Percentiles rank a stretch among this genome's conserved stretches.
Conservation (phyloP, 2,329 filamentous ascomycete species). For the Trichoderma breve region DNA sequence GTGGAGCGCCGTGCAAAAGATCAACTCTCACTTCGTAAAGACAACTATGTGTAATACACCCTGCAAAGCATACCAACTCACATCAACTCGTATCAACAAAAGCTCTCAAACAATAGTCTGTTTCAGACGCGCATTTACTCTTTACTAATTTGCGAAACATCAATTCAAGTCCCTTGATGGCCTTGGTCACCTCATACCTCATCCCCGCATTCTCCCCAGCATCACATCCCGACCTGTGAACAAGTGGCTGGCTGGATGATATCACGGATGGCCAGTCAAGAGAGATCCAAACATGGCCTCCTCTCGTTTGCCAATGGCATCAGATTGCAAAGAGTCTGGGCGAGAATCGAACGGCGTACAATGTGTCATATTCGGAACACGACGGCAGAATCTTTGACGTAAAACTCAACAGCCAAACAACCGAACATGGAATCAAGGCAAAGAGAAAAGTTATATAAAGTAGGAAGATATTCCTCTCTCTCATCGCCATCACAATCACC, state of each 20-base stretch:
- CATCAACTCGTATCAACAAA: not conserved
- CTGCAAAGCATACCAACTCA: not conserved
- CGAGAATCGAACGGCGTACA: not conserved
- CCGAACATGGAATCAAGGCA: not conserved
- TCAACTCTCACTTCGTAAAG: not conserved
- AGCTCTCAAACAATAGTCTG: not conserved
- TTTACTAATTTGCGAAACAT: not conserved
- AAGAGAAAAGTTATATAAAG: not conserved
- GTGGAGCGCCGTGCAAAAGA: not conserved
- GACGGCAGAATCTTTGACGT: not conserved
- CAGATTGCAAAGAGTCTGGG: not conserved
- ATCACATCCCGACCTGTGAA: not conserved
- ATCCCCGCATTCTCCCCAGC: not conserved
- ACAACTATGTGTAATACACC: not conserved
- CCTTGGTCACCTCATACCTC: not conserved
- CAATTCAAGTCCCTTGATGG: not conserved
- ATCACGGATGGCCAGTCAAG: not conserved
- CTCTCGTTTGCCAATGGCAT: not conserved
- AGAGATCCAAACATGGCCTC: not conserved
- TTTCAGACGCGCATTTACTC: not conserved
- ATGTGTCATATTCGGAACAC: not conserved
- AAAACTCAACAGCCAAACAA: not conserved
- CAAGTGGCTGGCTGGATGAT: not conserved
- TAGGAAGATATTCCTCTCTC: not conserved
- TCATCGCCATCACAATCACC: not conserved